phyloP scores from a whole-genome alignment of 176 grass and related monocot species.

The Avena eriantha region DNA sequence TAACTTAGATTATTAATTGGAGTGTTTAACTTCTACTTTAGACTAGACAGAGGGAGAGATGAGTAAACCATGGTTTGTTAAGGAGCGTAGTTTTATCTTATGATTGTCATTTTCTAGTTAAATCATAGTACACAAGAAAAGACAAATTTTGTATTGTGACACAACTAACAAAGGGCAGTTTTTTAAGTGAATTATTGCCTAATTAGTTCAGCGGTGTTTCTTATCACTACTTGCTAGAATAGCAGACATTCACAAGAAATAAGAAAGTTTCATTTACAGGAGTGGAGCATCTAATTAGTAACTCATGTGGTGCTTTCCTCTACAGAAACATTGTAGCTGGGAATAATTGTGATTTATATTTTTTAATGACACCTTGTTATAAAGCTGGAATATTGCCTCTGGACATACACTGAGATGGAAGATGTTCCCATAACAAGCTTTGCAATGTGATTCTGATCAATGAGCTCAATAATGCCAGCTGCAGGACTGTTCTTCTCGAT shows the following conservation, averaged over 20 bases:
- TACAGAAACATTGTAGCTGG: slow-evolving; percentile 6
- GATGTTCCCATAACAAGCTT: slow-evolving; percentile 76
- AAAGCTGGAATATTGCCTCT: slow-evolving; percentile 8
- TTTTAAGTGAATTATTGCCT: slow-evolving; percentile 14
- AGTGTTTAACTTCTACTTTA: slow-evolving; percentile 19
- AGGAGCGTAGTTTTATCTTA: not conserved
- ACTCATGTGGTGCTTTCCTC: slow-evolving; percentile 2
- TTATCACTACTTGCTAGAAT: not conserved
- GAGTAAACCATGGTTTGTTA: not conserved
- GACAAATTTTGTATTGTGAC: too few relatives aligned
- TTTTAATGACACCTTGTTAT: not conserved
- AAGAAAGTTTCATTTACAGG: not conserved
- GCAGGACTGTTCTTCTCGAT: slow-evolving; percentile 68
- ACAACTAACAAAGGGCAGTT: not conserved
- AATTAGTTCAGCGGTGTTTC: not conserved
- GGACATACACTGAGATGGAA: slow-evolving; percentile 53
- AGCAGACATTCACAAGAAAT: not conserved
- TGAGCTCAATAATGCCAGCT: slow-evolving; percentile 64
- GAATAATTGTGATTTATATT: slow-evolving; percentile 2
- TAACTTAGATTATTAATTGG: not conserved
- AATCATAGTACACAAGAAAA: slow-evolving; percentile 5
- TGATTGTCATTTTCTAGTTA: slow-evolving; percentile 8
- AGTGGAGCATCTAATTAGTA: not conserved
- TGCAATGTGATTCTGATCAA: slow-evolving; percentile 57
- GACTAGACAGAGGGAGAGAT: not conserved